phyloP scores from a whole-genome alignment of 2,329 filamentous ascomycete species.

The Didymella segeticola region DNA sequence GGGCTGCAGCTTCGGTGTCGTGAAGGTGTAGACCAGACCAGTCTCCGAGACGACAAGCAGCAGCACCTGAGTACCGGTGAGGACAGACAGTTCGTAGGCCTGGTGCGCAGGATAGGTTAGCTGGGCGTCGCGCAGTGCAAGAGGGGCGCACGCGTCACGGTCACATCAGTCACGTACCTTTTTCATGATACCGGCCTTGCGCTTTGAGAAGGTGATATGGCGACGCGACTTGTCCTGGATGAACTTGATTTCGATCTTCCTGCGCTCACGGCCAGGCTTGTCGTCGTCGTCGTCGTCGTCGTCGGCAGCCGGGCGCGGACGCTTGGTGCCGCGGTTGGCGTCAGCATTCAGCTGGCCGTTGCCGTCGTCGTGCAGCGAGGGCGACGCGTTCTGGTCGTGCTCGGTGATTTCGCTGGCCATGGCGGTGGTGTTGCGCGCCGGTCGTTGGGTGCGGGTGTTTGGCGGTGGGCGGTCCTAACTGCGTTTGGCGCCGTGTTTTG shows the following conservation, averaged over 20 bases:
- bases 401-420: conserved; percentile 59
- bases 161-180: conserved; percentile 72
- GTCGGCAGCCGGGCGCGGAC: conserved; percentile 79
- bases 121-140: too few species aligned
- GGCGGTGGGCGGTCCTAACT: conserved; percentile 48
- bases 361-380: conserved; percentile 59
- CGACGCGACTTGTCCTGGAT: conserved; percentile 99
- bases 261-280: conserved; percentile 94
- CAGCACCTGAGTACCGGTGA: conserved; percentile 96
- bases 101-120: conserved; percentile 56
- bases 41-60: conserved; percentile 97
- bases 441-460: conserved; percentile 45
- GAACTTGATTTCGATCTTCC: conserved; percentile 99
- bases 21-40: conserved; percentile 96
- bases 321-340: conserved; percentile 87
- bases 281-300: conserved; percentile 98
- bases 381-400: conserved; percentile 59
- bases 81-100: conserved; percentile 96
- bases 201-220: conserved; percentile 99
- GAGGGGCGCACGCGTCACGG: neutral
- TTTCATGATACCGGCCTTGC: conserved; percentile 99
- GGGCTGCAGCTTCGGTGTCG: conserved; percentile 96
- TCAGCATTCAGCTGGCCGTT: conserved; percentile 59
- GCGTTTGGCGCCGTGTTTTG: conserved; percentile 45
- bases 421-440: conserved; percentile 47